phyloP scores from a whole-genome alignment of 257 asterid genomes.

The Solanum appendiculatum region DNA sequence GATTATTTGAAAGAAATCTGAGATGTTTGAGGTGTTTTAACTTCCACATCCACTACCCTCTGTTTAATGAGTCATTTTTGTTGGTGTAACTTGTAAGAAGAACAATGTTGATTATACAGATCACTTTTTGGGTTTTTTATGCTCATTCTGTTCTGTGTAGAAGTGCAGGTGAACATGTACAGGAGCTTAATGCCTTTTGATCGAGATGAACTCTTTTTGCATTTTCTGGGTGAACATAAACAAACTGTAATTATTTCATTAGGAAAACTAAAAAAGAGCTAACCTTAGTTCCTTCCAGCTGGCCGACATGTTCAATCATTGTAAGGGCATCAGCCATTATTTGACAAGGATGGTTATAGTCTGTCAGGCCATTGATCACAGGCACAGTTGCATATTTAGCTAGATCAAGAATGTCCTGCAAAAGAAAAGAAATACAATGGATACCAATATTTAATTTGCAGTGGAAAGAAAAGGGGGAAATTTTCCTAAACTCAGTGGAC shows the following conservation, averaged over 20 bases:
- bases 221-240: neutral
- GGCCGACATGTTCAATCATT: constrained; percentile 82
- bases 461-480: neutral
- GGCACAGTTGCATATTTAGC: constrained; percentile 79
- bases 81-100: neutral
- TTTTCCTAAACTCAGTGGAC: neutral
- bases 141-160: neutral
- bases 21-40: neutral
- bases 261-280: neutral
- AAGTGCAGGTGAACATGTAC: neutral
- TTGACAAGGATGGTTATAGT: constrained; percentile 94
- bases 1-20: neutral
- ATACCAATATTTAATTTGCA: neutral
- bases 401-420: constrained; percentile 86
- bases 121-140: neutral
- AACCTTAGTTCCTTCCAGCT: constrained; percentile 89
- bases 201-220: neutral
- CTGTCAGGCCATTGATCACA: constrained; percentile 88
- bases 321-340: constrained; percentile 99
- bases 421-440: neutral
- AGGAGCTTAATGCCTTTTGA: neutral
- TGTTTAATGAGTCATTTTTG: neutral
- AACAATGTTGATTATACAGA: neutral
- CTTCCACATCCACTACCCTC: neutral
- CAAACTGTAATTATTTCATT: neutral